Conservation (phyloP, 805 yeast species). For the Phaffomyces opuntiae region DNA sequence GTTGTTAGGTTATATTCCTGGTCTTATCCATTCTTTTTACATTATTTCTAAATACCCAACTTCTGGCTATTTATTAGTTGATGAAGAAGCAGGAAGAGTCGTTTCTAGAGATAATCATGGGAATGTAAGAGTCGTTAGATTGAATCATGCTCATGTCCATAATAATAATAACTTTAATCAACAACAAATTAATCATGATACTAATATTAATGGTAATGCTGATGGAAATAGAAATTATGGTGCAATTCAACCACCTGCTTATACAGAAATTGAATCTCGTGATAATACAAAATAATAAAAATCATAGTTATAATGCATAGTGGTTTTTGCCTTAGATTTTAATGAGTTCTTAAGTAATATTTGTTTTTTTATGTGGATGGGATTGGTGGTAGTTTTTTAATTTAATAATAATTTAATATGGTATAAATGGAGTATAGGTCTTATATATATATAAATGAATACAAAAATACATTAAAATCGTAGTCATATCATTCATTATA, state of each 20-base stretch:
- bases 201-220: neutral
- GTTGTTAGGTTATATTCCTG: constrained; percentile 68
- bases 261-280: constrained; percentile 1
- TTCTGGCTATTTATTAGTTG: constrained; percentile 20
- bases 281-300: no score
- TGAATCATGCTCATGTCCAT: constrained; percentile 2
- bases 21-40: constrained; percentile 71
- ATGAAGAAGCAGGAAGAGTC: constrained; percentile 21
- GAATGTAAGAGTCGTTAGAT: constrained; percentile 1
- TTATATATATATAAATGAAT: neutral
- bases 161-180: neutral
- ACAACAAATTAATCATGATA: neutral
- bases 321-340: no score
- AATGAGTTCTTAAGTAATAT: no score
- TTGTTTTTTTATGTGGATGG: no score
- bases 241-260: constrained; percentile 8
- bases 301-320: no score
- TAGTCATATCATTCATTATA: no score
- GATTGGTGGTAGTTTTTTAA: no score
- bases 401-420: neutral
- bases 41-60: constrained; percentile 67
- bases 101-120: constrained; percentile 9
- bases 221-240: constrained; percentile 3
- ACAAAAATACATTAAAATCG: neutral
- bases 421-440: neutral